phyloP scores from a whole-genome alignment of 2,329 filamentous ascomycete species.

The Knoxdaviesia capensis region DNA sequence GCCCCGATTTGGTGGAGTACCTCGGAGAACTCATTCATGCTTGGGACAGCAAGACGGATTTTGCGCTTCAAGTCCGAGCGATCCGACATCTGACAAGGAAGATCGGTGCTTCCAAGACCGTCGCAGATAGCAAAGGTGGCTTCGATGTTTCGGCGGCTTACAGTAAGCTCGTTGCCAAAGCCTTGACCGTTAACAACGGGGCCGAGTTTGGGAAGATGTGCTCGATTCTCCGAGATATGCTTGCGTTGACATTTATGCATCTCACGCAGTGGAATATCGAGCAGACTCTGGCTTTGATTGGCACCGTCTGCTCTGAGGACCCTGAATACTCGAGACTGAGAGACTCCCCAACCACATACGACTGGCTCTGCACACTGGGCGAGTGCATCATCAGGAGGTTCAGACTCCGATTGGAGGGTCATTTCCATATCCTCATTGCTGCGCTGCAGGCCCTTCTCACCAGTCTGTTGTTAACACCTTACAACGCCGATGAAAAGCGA shows the following conservation, averaged over 20 bases:
- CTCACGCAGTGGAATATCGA: slow-evolving; percentile 41
- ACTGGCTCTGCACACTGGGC: slow-evolving; percentile 29
- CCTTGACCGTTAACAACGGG: slow-evolving; percentile 2
- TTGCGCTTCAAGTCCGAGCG: neutral
- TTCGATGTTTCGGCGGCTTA: slow-evolving; percentile 21
- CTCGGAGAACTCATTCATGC: too few species aligned
- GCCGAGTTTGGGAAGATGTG: slow-evolving; percentile 17
- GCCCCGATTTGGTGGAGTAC: too few species aligned
- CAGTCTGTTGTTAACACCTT: slow-evolving; percentile 24
- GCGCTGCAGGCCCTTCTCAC: slow-evolving; percentile 34
- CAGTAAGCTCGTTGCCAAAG: slow-evolving; percentile 14
- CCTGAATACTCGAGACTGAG: slow-evolving; percentile 9
- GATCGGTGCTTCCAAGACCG: slow-evolving; percentile 13
- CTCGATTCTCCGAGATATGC: slow-evolving; percentile 21
- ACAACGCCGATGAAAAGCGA: slow-evolving; percentile 8
- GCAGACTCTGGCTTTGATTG: slow-evolving; percentile 18
- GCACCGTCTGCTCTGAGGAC: slow-evolving; percentile 18
- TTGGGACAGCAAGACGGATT: too few species aligned
- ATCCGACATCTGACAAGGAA: slow-evolving; percentile 8
- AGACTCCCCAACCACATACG: slow-evolving; percentile 18
- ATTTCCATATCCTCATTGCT: slow-evolving; percentile 36
- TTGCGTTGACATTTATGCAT: slow-evolving; percentile 26
- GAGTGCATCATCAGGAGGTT: slow-evolving; percentile 38
- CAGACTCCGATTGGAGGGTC: slow-evolving; percentile 38
- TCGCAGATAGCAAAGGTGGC: slow-evolving; percentile 6